Conservation (phyloP, 83 land plant species). For the Larix sibirica region DNA sequence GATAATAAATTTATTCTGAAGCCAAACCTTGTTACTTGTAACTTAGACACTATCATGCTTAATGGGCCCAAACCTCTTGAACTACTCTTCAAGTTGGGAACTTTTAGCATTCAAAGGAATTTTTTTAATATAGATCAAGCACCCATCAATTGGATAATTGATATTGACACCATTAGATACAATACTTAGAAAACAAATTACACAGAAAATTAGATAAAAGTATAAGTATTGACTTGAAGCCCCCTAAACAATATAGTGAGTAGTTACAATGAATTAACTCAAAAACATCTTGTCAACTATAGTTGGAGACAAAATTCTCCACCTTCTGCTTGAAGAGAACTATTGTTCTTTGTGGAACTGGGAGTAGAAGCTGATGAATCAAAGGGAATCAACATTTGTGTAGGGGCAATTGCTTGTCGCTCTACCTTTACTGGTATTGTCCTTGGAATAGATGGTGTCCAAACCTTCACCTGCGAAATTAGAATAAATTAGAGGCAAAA, state of each 20-base stretch:
- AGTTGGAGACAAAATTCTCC: background rate
- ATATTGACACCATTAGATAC: conserved; percentile 2
- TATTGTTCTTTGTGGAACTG: conserved; percentile 30
- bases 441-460: conserved; percentile 25
- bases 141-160: conserved; percentile 45
- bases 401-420: conserved; percentile 15
- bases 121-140: conserved; percentile 46
- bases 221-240: background rate
- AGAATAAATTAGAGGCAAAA: background rate
- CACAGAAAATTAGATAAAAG: background rate
- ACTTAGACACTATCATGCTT: conserved; percentile 51
- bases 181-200: background rate
- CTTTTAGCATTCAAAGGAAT: conserved; percentile 48
- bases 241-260: too few species aligned
- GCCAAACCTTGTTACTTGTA: conserved; percentile 51
- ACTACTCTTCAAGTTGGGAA: conserved; percentile 44
- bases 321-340: conserved; percentile 45
- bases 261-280: background rate
- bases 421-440: conserved; percentile 27
- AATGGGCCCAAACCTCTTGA: conserved; percentile 50
- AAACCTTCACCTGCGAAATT: conserved; percentile 36
- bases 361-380: conserved; percentile 17
- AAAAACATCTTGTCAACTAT: background rate
- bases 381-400: conserved; percentile 18
- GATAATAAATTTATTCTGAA: background rate